Conservation (phyloP, 768 basidiomycete species). For the Mycena belliarum region DNA sequence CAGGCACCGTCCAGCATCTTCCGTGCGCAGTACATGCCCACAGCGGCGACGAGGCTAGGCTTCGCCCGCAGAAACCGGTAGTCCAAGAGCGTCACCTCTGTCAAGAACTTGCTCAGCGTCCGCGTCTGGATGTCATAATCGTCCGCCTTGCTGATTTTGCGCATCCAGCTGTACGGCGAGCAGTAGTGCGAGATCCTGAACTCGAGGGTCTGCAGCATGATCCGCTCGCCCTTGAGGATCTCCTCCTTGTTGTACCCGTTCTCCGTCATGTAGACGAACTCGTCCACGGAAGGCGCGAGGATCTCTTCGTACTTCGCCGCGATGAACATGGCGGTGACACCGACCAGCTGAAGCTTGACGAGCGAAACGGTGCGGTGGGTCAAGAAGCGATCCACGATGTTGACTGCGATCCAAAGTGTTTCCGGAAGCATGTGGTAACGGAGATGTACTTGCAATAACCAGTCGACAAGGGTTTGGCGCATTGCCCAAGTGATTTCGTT, state of each 20-base stretch:
- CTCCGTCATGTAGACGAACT: constrained; percentile 98
- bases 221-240: constrained; percentile 96
- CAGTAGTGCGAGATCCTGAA: constrained; percentile 97
- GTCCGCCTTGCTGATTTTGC: constrained; percentile 97
- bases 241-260: constrained; percentile 93
- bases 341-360: constrained; percentile 93
- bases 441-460: constrained; percentile 96
- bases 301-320: constrained; percentile 99
- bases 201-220: constrained; percentile 92
- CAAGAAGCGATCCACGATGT: constrained; percentile 92
- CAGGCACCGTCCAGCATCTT: constrained; percentile 94
- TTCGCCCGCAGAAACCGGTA: constrained; percentile 90
- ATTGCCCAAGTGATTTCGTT: constrained; percentile 91
- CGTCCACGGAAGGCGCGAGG: constrained; percentile 94
- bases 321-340: constrained; percentile 98
- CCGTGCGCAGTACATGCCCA: constrained; percentile 96
- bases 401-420: constrained; percentile 98
- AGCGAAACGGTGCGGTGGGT: constrained; percentile 85
- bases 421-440: constrained; percentile 99
- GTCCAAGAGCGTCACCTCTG: constrained; percentile 93
- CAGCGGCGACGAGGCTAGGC: constrained; percentile 90
- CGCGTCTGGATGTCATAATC: constrained; percentile 98
- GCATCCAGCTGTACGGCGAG: constrained; percentile 99
- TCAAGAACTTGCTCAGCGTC: constrained; percentile 95
- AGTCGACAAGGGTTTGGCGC: constrained; percentile 97